A percentile compares a stretch with the other conserved stretches of the same genome.
Evolutionary conservation across 192 early-diverging fungal genomes (phyloP).

Genomic region (Dimargaris xerosporica): DNA sequence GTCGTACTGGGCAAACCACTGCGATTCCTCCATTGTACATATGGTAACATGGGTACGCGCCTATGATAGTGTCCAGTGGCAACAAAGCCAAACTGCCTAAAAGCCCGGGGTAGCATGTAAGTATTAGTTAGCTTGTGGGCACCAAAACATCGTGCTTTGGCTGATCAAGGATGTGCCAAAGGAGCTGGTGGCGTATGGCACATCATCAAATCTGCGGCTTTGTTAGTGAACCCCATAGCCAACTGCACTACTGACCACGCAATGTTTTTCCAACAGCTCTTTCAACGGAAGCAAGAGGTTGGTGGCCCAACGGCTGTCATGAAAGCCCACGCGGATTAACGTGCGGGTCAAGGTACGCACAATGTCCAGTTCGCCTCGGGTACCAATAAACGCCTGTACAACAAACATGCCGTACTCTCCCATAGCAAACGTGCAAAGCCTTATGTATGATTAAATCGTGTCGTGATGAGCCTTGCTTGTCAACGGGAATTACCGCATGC

Average conservation of each 20-base stretch:
- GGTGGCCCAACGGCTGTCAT: conserved; percentile 5
- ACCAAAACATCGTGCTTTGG: not conserved
- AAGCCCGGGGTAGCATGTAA: not conserved
- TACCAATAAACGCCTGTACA: too few species aligned
- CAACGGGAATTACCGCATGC: too few species aligned
- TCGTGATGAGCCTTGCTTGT: too few species aligned
- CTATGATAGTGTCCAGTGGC: not conserved
- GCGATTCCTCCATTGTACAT: not conserved
- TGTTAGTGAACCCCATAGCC: too few species aligned
- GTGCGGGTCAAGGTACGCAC: not conserved
- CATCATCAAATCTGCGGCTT: not conserved
- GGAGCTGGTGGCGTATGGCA: not conserved
- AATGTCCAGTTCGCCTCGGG: too few species aligned
- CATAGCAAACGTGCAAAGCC: too few species aligned
- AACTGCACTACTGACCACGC: not conserved
- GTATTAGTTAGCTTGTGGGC: not conserved
- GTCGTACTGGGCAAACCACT: not conserved
- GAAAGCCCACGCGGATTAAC: not conserved
- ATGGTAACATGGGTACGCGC: conserved; percentile 1
- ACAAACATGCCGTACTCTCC: too few species aligned
- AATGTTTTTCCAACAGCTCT: not conserved
- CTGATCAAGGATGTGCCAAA: not conserved
- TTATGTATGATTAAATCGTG: too few species aligned
- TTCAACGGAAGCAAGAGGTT: not conserved
- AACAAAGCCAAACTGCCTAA: not conserved